Base-by-base conservation (phyloP, 345 rosid genomes). In the Eutrema heterophyllum region DNA sequence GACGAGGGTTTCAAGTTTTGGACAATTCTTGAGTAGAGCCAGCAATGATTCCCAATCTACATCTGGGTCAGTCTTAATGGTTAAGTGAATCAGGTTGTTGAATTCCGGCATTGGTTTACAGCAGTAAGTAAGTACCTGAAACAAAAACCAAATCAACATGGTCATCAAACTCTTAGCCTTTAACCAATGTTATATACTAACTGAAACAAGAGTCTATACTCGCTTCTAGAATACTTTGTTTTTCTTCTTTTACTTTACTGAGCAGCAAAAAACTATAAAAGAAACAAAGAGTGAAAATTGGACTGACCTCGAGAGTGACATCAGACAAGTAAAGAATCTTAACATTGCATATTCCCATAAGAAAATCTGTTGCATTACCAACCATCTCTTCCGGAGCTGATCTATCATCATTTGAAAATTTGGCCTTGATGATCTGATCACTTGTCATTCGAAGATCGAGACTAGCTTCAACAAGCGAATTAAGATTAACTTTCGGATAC, bases 101-200 rank as follows among this genome's bases (percentile, higher is more conserved):
- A 73, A 73, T 7, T 44, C 7, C 12, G 65, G 71, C 1, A n/a
- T 35, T 45, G 49, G 5, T 49, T 64, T 44, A 38, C 77, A 45
- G 65, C 71, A 64, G 41, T 14, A 44, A 54, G 39, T 45, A 55
- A 73, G 71, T 54, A 73, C 71, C 65, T 73, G 57, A 24, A 33
- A 73, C 48, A 32, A 50, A 15, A 64, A 9, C 26, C 18, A 27
- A 71, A 58, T 33, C 41, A 70, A 53, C 15, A 13, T 6, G 8
- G 11, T 30, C 59, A 54, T 7, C 50, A 45, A 12, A 51, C 35
- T 53, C 21, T 18, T 18, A 18, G 21, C 21, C 21, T 18, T 18
- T 18, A 18, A 30, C 6, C 33, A 5, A 4, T 30, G 33, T 5
- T 30, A 4, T 30, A 30, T 30, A 30, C 33, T 30, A 30, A 0